Percentiles rank a stretch among this genome's conserved stretches.
Conservation (phyloP, 768 basidiomycete genomes). For the Daedaleopsis nitida region DNA sequence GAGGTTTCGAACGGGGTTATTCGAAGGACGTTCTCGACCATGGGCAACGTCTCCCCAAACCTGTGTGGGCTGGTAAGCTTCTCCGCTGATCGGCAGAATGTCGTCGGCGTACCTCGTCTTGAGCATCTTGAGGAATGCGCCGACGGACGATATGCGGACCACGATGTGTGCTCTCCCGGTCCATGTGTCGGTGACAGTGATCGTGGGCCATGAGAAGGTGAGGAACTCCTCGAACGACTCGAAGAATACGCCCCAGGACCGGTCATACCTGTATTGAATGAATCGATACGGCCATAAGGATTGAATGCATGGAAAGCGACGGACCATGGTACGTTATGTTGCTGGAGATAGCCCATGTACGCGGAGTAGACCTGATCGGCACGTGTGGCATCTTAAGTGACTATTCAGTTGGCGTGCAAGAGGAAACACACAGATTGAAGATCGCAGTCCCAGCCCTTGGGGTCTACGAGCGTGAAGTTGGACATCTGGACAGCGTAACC, state of each 20-base stretch:
- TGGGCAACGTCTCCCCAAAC: conserved; percentile 75
- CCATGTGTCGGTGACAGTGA: conserved; percentile 71
- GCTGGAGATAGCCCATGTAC: conserved; percentile 79
- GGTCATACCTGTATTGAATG: conserved; percentile 61
- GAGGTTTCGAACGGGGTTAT: conserved; percentile 69
- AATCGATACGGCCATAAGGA: not conserved
- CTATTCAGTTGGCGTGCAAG: not conserved
- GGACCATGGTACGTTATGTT: conserved; percentile 68
- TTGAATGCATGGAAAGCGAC: conserved; percentile 8
- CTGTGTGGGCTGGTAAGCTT: conserved; percentile 34
- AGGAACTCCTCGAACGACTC: conserved; percentile 79
- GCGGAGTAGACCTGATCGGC: conserved; percentile 60
- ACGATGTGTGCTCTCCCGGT: conserved; percentile 80
- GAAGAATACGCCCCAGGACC: conserved; percentile 79
- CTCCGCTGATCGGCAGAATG: not conserved
- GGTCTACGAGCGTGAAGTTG: conserved; percentile 74
- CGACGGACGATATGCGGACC: conserved; percentile 69
- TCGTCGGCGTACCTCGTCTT: conserved; percentile 59
- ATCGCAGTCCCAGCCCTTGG: conserved; percentile 79
- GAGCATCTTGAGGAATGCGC: conserved; percentile 83
- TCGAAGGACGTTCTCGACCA: conserved; percentile 71
- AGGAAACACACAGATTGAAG: conserved; percentile 65
- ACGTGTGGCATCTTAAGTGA: not conserved
- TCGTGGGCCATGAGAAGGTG: conserved; percentile 81
- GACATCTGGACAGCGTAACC: conserved; percentile 43